These are phyloP conservation scores for Daldinia sp. DNA, from an alignment of 2,329 filamentous ascomycete genomes.

Conservation along the genomic window DNA sequence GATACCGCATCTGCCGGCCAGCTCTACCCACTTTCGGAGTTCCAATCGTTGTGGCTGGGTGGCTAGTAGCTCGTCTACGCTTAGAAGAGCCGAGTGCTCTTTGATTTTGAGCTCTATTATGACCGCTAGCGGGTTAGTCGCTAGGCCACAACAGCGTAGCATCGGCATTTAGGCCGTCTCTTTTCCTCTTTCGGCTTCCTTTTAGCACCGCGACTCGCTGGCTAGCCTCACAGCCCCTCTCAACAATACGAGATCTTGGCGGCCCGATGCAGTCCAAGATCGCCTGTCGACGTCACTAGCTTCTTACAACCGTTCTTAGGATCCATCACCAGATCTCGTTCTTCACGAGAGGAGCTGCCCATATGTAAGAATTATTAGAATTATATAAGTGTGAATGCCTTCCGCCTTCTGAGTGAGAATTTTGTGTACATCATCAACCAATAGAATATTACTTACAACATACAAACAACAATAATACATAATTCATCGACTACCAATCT, in stretches of 20 bases:
- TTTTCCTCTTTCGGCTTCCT: slow-evolving; percentile 30
- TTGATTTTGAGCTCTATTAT: slow-evolving; percentile 11
- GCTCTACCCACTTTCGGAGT: slow-evolving; percentile 9
- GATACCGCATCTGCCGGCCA: slow-evolving; percentile 24
- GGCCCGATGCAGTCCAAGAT: slow-evolving; percentile 36
- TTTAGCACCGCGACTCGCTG: slow-evolving; percentile 21
- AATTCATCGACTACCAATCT: slow-evolving; percentile 15
- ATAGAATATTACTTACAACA: slow-evolving; percentile 14
- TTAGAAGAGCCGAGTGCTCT: neutral
- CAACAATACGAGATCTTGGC: slow-evolving; percentile 51
- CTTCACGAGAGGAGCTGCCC: slow-evolving; percentile 34
- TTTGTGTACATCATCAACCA: slow-evolving; percentile 22
- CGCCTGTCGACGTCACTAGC: slow-evolving; percentile 43
- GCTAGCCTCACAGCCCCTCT: slow-evolving; percentile 30
- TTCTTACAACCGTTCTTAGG: slow-evolving; percentile 31
- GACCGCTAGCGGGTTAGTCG: slow-evolving; percentile 10
- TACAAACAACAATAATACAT: slow-evolving; percentile 15
- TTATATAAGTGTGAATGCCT: slow-evolving; percentile 35
- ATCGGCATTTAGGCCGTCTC: slow-evolving; percentile 24
- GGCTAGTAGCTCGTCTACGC: neutral
- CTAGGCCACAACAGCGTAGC: slow-evolving; percentile 13
- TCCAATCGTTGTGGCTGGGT: slow-evolving; percentile 3
- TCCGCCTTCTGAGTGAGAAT: neutral
- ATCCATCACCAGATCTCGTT: slow-evolving; percentile 36
- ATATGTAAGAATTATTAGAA: slow-evolving; percentile 16